phyloP scores from a whole-genome alignment of 1,139 yeast species.

The Suhomyces taliae region DNA sequence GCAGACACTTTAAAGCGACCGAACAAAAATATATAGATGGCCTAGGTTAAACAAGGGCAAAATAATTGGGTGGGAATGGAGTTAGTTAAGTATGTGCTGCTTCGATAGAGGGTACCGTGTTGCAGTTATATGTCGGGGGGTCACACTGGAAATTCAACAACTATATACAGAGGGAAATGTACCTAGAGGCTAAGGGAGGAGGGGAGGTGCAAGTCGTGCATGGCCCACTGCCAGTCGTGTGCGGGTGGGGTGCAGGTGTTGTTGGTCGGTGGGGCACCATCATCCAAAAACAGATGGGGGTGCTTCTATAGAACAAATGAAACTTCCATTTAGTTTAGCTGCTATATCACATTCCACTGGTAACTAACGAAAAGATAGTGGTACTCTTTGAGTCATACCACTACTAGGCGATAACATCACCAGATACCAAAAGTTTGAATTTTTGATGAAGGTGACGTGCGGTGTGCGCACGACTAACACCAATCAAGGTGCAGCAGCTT shows the following conservation, averaged over 20 bases:
- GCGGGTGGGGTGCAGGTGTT: not conserved
- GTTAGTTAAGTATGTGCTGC: not conserved
- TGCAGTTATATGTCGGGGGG: not conserved
- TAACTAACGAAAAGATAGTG: too few relatives aligned
- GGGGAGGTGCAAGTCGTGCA: slow-evolving; percentile 7
- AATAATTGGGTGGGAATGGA: not conserved
- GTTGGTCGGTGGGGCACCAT: not conserved
- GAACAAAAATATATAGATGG: too few relatives aligned
- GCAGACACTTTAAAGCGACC: too few relatives aligned
- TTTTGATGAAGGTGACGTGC: not conserved
- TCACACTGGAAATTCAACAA: slow-evolving; percentile 4
- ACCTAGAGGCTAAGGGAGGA: slow-evolving; percentile 1
- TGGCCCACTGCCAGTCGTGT: slow-evolving; percentile 1
- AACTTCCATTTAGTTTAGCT: not conserved
- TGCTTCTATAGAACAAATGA: not conserved
- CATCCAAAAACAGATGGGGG: not conserved
- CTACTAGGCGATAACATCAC: too few relatives aligned
- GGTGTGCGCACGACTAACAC: not conserved
- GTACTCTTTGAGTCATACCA: too few relatives aligned
- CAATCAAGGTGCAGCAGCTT: too few relatives aligned
- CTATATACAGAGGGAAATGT: slow-evolving; percentile 6
- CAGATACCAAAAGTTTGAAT: not conserved
- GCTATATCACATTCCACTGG: too few relatives aligned
- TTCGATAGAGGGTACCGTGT: not conserved
- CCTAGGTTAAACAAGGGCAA: too few relatives aligned